These are phyloP conservation scores for Pseudocercospora ulei DNA, from an alignment of 2,329 filamentous ascomycete species.

Conservation along the genomic window DNA sequence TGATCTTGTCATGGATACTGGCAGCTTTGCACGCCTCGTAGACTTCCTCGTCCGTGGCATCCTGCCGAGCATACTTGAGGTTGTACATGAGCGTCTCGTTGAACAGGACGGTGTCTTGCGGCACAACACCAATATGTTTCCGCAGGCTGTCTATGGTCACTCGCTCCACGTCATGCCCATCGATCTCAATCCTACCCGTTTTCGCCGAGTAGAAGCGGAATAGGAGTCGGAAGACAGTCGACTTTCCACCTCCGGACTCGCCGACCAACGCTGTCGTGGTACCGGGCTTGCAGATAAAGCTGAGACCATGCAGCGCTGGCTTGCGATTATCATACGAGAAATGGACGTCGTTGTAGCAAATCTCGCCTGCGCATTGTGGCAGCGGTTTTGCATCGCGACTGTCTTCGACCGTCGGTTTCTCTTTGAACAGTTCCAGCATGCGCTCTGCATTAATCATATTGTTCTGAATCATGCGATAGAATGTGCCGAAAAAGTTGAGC, in stretches of 20 bases:
- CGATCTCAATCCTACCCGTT: slow-evolving; percentile 70
- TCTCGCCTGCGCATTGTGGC: slow-evolving; percentile 62
- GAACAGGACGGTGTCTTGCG: slow-evolving; percentile 91
- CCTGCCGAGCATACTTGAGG: slow-evolving; percentile 74
- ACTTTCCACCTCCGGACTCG: slow-evolving; percentile 94
- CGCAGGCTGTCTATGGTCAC: slow-evolving; percentile 90
- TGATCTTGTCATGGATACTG: slow-evolving; percentile 85
- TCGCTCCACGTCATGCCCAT: slow-evolving; percentile 66
- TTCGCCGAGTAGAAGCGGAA: slow-evolving; percentile 92
- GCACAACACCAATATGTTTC: slow-evolving; percentile 85
- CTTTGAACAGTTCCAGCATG: slow-evolving; percentile 90
- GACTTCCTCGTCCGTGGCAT: slow-evolving; percentile 70
- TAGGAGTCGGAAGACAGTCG: slow-evolving; percentile 86
- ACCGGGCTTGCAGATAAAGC: slow-evolving; percentile 76
- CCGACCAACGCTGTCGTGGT: slow-evolving; percentile 94
- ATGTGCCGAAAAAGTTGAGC: slow-evolving; percentile 73
- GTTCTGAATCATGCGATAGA: slow-evolving; percentile 91
- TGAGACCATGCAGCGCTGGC: slow-evolving; percentile 71
- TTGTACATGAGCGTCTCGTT: slow-evolving; percentile 96
- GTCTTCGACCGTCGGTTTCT: slow-evolving; percentile 84
- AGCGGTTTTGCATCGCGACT: slow-evolving; percentile 55
- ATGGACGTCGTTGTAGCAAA: slow-evolving; percentile 77
- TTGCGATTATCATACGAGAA: slow-evolving; percentile 85
- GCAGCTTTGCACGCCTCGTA: slow-evolving; percentile 73
- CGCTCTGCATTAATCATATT: slow-evolving; percentile 96